Percentiles rank a stretch among this genome's conserved stretches.
These are phyloP conservation scores for Paramecium biaurelia DNA, from an alignment of 73 alveolate genomes.

Conservation along the genomic window DNA sequence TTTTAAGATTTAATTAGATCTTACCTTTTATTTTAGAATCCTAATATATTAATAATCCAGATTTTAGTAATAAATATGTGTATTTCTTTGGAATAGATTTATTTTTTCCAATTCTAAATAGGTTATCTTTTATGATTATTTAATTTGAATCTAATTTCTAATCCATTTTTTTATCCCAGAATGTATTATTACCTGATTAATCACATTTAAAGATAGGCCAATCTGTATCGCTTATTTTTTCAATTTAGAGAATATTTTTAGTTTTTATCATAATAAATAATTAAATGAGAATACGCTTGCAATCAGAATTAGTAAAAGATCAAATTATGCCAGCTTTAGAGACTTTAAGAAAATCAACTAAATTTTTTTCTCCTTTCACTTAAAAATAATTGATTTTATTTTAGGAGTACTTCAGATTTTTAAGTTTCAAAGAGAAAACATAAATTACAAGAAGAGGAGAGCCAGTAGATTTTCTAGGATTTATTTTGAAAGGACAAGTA, in stretches of 20 bases:
- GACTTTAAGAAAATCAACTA: neutral
- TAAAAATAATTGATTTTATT: neutral
- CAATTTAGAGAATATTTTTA: neutral
- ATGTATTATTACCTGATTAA: neutral
- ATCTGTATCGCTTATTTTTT: neutral
- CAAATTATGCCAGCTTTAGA: conserved; percentile 23
- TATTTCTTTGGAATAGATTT: neutral
- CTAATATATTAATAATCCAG: neutral
- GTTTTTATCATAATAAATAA: neutral
- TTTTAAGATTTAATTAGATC: neutral
- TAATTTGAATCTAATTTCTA: neutral
- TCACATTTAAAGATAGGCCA: neutral
- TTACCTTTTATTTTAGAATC: neutral
- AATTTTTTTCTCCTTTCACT: conserved; percentile 11
- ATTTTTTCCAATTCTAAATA: neutral
- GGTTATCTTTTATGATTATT: neutral
- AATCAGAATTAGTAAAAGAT: conserved; percentile 36
- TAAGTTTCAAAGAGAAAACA: conserved; percentile 38
- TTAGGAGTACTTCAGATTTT: neutral
- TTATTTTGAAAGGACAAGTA: neutral
- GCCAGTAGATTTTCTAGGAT: conserved; percentile 24
- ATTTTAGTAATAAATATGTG: neutral
- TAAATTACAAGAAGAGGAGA: conserved; percentile 33
- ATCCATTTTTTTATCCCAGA: neutral
- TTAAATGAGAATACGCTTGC: neutral